phyloP scores from a whole-genome alignment of 2,329 filamentous ascomycete species.

The Alternaria triticimaculans region DNA sequence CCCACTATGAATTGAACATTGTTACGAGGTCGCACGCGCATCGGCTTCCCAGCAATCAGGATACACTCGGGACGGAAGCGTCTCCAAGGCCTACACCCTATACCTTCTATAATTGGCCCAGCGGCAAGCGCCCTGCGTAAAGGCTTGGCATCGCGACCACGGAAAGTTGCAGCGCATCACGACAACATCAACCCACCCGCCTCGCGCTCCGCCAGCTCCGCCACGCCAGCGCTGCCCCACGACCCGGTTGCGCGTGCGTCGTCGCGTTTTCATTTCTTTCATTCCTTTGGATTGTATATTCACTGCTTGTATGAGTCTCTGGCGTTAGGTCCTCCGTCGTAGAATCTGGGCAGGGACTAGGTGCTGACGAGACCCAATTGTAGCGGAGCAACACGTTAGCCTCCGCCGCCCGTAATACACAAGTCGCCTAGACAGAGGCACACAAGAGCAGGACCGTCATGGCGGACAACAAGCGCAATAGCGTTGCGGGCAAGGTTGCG shows the following conservation, averaged over 20 bases:
- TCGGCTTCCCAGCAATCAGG: neutral
- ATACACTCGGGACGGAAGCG: neutral
- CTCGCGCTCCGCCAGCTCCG: constrained; percentile 21
- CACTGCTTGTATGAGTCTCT: constrained; percentile 46
- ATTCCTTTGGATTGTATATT: constrained; percentile 48
- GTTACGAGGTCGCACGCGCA: neutral
- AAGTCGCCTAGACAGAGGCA: constrained; percentile 46
- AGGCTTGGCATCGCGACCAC: constrained; percentile 20
- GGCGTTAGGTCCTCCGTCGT: constrained; percentile 41
- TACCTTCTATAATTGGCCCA: constrained; percentile 6
- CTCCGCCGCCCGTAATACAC: constrained; percentile 26
- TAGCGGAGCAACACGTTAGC: constrained; percentile 8
- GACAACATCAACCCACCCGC: constrained; percentile 21
- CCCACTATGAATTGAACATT: constrained; percentile 7
- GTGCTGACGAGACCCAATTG: constrained; percentile 17
- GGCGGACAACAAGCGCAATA: constrained; percentile 67
- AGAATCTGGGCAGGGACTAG: constrained; percentile 15
- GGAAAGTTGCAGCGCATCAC: constrained; percentile 21
- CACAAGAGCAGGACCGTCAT: constrained; percentile 61
- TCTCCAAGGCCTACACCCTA: neutral
- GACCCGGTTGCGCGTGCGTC: constrained; percentile 32
- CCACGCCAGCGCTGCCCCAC: constrained; percentile 28
- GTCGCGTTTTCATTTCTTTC: constrained; percentile 45
- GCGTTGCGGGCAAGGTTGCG: constrained; percentile 60
- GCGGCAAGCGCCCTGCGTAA: constrained; percentile 19